Percentiles rank a stretch among this genome's conserved stretches.
Conservation (phyloP, 768 basidiomycete genomes). For the Neoboletus brunneissimus region DNA sequence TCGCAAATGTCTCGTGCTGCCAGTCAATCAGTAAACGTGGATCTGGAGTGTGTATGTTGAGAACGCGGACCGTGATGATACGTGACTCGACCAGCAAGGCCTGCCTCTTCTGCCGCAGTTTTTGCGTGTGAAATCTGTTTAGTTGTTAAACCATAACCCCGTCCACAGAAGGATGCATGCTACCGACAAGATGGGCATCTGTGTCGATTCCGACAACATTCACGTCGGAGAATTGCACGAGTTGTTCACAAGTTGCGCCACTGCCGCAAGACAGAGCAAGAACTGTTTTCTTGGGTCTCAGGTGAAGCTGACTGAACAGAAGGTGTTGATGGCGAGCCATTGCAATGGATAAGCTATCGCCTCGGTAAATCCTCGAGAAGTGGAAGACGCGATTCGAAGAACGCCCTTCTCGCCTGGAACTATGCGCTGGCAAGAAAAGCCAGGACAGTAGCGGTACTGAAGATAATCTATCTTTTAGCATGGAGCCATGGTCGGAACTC, state of each 20-base stretch:
- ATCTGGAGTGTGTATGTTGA: neutral
- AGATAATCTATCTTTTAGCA: neutral
- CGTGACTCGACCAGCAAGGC: neutral
- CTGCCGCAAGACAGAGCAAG: slow-evolving; percentile 5
- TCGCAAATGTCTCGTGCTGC: neutral
- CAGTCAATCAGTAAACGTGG: neutral
- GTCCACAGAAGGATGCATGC: neutral
- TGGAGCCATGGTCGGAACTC: neutral
- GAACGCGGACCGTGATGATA: slow-evolving; percentile 3
- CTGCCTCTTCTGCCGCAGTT: neutral
- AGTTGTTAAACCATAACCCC: neutral
- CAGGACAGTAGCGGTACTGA: neutral
- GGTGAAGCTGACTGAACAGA: slow-evolving; percentile 6
- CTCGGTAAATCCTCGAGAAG: slow-evolving; percentile 6
- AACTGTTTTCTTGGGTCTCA: slow-evolving; percentile 5
- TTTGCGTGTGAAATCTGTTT: slow-evolving; percentile 2
- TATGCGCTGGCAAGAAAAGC: neutral
- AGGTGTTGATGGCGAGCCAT: slow-evolving; percentile 10
- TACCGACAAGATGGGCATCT: neutral
- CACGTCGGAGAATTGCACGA: slow-evolving; percentile 6
- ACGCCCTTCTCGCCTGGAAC: neutral
- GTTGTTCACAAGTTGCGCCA: neutral
- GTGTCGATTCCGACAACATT: slow-evolving; percentile 8
- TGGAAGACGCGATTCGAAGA: neutral
- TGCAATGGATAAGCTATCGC: slow-evolving; percentile 5